phyloP scores from a whole-genome alignment of 2,329 filamentous ascomycete genomes.

The Sphaceloma murrayae region DNA sequence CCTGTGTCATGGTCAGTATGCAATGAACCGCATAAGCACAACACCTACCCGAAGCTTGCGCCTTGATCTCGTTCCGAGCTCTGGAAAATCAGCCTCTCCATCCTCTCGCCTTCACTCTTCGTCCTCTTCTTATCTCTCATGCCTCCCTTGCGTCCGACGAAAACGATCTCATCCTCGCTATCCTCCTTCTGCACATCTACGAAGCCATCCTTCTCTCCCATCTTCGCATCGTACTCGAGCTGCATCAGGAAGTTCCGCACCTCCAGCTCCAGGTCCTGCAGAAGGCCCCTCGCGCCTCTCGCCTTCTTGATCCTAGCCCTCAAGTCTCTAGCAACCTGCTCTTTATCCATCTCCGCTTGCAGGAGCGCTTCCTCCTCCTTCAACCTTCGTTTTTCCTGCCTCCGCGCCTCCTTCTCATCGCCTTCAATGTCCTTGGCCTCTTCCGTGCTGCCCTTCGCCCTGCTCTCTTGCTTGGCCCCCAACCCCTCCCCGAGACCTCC shows the following conservation, averaged over 20 bases:
- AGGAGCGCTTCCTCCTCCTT: slow-evolving; percentile 57
- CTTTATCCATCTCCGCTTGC: slow-evolving; percentile 29
- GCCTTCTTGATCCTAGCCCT: slow-evolving; percentile 70
- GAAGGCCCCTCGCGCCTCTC: slow-evolving; percentile 66
- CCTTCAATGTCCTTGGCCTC: slow-evolving; percentile 46
- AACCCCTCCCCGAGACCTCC: slow-evolving; percentile 18
- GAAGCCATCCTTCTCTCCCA: slow-evolving; percentile 38
- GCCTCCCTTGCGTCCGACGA: slow-evolving; percentile 61
- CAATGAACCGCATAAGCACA: not conserved
- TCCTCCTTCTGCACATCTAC: slow-evolving; percentile 50
- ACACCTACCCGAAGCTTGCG: slow-evolving; percentile 68
- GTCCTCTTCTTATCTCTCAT: slow-evolving; percentile 49
- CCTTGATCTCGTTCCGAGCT: slow-evolving; percentile 63
- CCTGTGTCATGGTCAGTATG: slow-evolving; percentile 36
- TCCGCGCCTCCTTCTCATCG: slow-evolving; percentile 42
- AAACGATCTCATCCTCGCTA: slow-evolving; percentile 79
- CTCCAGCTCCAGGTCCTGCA: slow-evolving; percentile 76
- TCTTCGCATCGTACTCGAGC: slow-evolving; percentile 47
- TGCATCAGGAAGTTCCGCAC: slow-evolving; percentile 63
- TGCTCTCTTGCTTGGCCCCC: slow-evolving; percentile 19
- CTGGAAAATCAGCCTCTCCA: slow-evolving; percentile 70
- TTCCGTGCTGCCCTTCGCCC: slow-evolving; percentile 48
- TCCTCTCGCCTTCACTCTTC: slow-evolving; percentile 47
- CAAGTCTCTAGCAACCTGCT: slow-evolving; percentile 64
- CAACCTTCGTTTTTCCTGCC: slow-evolving; percentile 67